Conservation (phyloP, 352 stramenopile species). For the Phytophthora podocarpi region DNA sequence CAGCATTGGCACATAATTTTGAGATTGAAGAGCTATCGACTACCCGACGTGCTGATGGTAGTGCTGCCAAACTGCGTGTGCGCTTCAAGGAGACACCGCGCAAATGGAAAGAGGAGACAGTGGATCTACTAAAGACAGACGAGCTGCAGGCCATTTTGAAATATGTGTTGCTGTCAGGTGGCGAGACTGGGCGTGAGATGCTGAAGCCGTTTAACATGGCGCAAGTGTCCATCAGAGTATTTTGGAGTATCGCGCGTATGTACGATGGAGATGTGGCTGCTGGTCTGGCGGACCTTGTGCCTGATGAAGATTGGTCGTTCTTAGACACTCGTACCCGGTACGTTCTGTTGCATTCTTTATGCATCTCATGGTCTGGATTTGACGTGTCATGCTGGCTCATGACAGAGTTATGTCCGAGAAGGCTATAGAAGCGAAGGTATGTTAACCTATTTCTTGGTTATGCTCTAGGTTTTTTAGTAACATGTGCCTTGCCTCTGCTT, state of each 20-base stretch:
- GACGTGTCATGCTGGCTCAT: conserved; percentile 11
- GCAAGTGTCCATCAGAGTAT: conserved; percentile 80
- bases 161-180: conserved; percentile 81
- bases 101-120: conserved; percentile 84
- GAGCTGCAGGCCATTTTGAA: conserved; percentile 81
- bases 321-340: conserved; percentile 76
- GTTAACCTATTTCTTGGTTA: not conserved
- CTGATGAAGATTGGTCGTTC: conserved; percentile 86
- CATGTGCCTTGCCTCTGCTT: not conserved
- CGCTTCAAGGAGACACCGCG: conserved; percentile 81
- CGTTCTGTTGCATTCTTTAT: not conserved
- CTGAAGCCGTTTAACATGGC: conserved; percentile 93
- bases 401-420: conserved; percentile 74
- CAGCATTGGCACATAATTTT: conserved; percentile 64
- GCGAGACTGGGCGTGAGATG: conserved; percentile 84
- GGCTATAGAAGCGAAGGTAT: conserved; percentile 77
- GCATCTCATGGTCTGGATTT: not conserved
- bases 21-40: conserved; percentile 51
- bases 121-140: conserved; percentile 64
- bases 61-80: conserved; percentile 56
- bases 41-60: conserved; percentile 26
- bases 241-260: conserved; percentile 84
- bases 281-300: conserved; percentile 68
- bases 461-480: not conserved
- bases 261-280: conserved; percentile 76